phyloP scores from a whole-genome alignment of 331 rosid species.

The Cydonia oblonga region DNA sequence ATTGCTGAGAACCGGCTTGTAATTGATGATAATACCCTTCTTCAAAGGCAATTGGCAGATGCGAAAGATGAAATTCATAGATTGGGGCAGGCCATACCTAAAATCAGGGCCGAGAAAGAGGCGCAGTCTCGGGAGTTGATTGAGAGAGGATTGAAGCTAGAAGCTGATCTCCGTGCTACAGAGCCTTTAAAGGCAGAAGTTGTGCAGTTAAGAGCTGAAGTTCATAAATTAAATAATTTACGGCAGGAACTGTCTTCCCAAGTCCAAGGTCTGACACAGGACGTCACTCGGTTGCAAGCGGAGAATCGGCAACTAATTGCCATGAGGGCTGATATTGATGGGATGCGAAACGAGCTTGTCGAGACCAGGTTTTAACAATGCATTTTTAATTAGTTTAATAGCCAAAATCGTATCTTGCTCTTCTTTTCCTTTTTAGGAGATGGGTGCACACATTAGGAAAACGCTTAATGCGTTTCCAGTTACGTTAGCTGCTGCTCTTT shows the following conservation, averaged over 20 bases:
- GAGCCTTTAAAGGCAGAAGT: constrained; percentile 35
- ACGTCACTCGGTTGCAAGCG: constrained; percentile 20
- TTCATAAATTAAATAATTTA: constrained; percentile 25
- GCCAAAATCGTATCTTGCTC: background rate
- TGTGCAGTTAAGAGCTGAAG: constrained; percentile 33
- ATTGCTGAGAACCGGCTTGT: constrained; percentile 29
- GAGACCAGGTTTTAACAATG: constrained; percentile 39
- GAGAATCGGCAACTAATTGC: constrained; percentile 35
- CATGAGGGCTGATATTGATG: constrained; percentile 30
- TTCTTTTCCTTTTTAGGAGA: background rate
- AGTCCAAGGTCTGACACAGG: constrained; percentile 37
- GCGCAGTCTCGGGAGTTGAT: constrained; percentile 23
- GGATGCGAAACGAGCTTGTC: constrained; percentile 31
- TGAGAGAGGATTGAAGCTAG: constrained; percentile 31
- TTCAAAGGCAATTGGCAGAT: constrained; percentile 33
- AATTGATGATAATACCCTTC: constrained; percentile 34
- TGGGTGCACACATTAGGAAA: background rate
- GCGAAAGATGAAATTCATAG: constrained; percentile 38
- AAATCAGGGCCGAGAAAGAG: constrained; percentile 27
- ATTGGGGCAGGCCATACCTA: constrained; percentile 30
- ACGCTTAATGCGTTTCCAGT: background rate
- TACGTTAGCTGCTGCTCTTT: background rate
- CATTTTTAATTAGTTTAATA: constrained; percentile 4
- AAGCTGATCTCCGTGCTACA: constrained; percentile 37
- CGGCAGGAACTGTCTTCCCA: constrained; percentile 34